Evolutionary conservation across 1,284 basidiomycete genomes (phyloP).

Genomic region (Porodaedalea pini): DNA sequence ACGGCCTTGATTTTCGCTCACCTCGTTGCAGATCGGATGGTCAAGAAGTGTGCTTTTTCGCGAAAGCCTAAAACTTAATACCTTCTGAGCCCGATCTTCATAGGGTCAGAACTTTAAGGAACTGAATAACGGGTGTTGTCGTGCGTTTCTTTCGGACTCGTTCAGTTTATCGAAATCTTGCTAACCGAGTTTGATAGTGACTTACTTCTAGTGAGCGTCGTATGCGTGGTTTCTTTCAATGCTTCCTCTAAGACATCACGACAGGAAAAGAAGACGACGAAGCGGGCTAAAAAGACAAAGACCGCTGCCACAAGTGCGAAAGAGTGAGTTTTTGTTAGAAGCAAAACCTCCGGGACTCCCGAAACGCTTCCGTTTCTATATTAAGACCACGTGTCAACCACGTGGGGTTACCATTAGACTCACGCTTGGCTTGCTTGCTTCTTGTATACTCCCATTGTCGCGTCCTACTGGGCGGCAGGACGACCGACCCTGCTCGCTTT

Average conservation of each 20-base stretch:
- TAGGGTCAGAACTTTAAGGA: background rate
- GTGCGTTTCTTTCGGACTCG: background rate
- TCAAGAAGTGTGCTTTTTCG: slow-evolving; percentile 6
- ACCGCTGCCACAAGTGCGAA: background rate
- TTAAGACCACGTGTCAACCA: slow-evolving; percentile 2
- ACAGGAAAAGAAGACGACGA: slow-evolving; percentile 10
- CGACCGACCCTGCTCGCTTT: background rate
- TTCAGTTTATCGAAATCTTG: background rate
- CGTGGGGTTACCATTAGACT: slow-evolving; percentile 1
- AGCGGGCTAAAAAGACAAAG: slow-evolving; percentile 7
- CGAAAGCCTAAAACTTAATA: background rate
- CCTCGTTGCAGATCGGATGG: background rate
- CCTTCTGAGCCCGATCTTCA: background rate
- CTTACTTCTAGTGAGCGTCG: slow-evolving; percentile 6
- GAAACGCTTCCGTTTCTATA: background rate
- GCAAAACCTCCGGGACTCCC: background rate
- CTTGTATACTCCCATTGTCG: background rate
- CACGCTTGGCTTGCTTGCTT: background rate
- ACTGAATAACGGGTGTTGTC: background rate
- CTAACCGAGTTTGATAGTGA: slow-evolving; percentile 9
- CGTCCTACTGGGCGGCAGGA: background rate
- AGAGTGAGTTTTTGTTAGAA: slow-evolving; percentile 4
- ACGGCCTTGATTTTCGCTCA: background rate
- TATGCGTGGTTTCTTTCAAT: background rate
- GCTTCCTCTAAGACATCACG: background rate